Percentiles rank a stretch among this genome's conserved stretches.
Evolutionary conservation across 148 eudicot genomes (phyloP).

Genomic region (Rhododendron williamsianum): DNA sequence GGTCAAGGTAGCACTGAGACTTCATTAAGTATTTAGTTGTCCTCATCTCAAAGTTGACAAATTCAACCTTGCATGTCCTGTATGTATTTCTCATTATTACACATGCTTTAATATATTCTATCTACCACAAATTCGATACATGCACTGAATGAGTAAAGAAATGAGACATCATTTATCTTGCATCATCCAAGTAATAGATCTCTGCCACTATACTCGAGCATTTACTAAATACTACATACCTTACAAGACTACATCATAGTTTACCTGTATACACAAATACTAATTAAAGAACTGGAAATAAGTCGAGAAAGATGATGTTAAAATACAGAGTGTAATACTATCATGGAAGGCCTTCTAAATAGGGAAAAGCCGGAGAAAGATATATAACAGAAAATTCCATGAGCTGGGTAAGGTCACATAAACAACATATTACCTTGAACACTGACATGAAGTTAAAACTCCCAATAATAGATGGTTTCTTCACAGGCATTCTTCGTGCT

Average conservation of each 20-base stretch:
- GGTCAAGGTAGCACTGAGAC: neutral
- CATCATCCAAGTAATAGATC: neutral
- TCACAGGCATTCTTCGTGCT: constrained; percentile 41
- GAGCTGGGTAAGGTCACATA: neutral
- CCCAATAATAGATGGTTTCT: constrained; percentile 40
- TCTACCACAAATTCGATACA: neutral
- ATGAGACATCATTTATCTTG: neutral
- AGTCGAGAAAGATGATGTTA: neutral
- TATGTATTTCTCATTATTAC: neutral
- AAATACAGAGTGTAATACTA: neutral
- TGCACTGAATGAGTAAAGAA: neutral
- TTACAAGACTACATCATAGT: neutral
- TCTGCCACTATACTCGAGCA: neutral
- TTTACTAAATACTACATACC: neutral
- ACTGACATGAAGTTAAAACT: constrained; percentile 49
- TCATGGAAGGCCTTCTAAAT: neutral
- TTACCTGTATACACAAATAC: neutral
- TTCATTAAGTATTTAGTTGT: neutral
- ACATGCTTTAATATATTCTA: neutral
- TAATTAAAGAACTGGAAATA: neutral
- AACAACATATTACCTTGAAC: constrained; percentile 56
- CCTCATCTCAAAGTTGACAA: neutral
- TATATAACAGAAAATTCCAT: neutral
- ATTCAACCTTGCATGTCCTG: neutral
- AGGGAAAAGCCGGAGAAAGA: neutral